phyloP scores from a whole-genome alignment of 1,284 basidiomycete genomes.

The Fistulinella cinereoalba region DNA sequence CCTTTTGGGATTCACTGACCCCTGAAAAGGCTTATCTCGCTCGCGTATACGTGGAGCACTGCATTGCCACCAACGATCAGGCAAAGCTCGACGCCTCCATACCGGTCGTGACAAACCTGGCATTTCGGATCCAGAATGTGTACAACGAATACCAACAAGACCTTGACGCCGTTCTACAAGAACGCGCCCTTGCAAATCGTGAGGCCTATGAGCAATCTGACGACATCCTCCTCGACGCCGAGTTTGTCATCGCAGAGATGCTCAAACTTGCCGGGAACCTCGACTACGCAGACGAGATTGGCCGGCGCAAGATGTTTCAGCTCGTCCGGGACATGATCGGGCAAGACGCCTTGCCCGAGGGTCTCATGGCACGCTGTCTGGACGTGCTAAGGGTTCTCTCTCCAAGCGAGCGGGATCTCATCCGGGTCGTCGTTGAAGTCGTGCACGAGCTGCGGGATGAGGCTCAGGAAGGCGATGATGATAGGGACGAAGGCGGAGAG shows the following conservation, averaged over 20 bases:
- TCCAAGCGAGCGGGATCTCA: conserved; percentile 85
- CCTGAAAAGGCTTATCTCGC: conserved; percentile 85
- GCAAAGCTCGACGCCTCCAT: conserved; percentile 71
- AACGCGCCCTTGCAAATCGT: conserved; percentile 40
- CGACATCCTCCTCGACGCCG: conserved; percentile 33
- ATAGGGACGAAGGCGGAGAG: conserved; percentile 30
- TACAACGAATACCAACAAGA: conserved; percentile 69
- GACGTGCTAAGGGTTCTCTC: conserved; percentile 87
- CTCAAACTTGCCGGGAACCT: conserved; percentile 79
- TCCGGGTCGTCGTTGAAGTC: conserved; percentile 92
- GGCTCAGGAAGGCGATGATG: conserved; percentile 31
- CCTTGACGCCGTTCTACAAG: conserved; percentile 47
- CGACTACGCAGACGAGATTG: conserved; percentile 95
- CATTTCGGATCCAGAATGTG: conserved; percentile 79
- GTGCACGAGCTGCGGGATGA: conserved; percentile 82
- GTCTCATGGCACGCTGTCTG: conserved; percentile 77
- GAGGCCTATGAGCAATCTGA: conserved; percentile 60
- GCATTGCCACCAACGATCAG: conserved; percentile 63
- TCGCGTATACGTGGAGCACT: conserved; percentile 84
- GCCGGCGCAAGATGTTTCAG: conserved; percentile 87
- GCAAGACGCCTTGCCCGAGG: conserved; percentile 75
- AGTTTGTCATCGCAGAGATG: conserved; percentile 81
- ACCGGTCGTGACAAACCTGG: conserved; percentile 88
- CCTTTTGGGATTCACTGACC: conserved; percentile 74
- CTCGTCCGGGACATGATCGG: conserved; percentile 87